Conservation (phyloP, 768 basidiomycete genomes). For the Trametes coccinea region DNA sequence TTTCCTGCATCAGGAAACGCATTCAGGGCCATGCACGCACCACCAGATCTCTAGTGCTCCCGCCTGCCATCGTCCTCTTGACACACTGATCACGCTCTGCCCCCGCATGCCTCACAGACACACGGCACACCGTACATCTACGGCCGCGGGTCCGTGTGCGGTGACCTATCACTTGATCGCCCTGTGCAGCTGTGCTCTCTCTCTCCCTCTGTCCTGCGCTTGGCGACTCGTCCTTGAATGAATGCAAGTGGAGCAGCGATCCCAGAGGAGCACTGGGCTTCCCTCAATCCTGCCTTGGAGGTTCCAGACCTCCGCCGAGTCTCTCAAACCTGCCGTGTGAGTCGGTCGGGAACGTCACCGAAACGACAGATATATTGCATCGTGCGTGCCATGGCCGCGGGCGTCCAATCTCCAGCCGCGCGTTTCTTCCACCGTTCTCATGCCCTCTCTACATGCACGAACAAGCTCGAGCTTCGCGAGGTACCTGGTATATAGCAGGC, state of each 20-base stretch:
- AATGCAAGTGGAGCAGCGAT: constrained; percentile 13
- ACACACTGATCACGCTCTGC: background rate
- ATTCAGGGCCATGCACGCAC: background rate
- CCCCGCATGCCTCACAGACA: constrained; percentile 6
- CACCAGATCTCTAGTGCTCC: background rate
- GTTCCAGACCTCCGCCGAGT: background rate
- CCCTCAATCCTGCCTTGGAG: background rate
- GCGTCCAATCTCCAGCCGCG: constrained; percentile 9
- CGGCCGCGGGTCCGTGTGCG: background rate
- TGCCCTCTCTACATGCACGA: background rate
- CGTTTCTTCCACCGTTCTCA: constrained; percentile 3
- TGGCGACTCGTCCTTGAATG: background rate
- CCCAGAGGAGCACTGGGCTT: background rate
- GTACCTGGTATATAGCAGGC: too few species aligned
- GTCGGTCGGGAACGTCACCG: background rate
- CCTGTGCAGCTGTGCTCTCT: background rate
- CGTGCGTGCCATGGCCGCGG: background rate
- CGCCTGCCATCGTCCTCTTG: background rate
- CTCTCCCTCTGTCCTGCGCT: background rate
- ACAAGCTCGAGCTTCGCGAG: too few species aligned
- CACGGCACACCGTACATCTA: background rate
- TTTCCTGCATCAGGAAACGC: constrained; percentile 9
- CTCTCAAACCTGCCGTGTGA: constrained; percentile 6
- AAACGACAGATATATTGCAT: constrained; percentile 3
- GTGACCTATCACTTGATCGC: constrained; percentile 7